These are phyloP conservation scores for Saturnispora zaruensis DNA, from an alignment of 805 yeast species.

Conservation along the genomic window DNA sequence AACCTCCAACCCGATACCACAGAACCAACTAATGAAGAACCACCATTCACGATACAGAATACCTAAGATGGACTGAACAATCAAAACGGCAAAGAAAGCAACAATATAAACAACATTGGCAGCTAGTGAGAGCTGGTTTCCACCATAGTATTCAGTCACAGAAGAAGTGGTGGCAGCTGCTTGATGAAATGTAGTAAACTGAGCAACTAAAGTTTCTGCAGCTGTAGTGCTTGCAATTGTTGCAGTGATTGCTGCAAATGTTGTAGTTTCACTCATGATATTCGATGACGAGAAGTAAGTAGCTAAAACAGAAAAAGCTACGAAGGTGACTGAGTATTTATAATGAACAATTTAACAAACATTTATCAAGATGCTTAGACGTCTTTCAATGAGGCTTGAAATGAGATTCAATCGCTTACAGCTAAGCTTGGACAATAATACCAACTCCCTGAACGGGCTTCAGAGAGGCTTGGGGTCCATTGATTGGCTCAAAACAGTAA, in stretches of 20 bases:
- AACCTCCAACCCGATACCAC: slow-evolving; percentile 51
- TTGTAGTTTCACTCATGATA: neutral
- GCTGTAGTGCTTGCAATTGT: neutral
- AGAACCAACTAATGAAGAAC: slow-evolving; percentile 47
- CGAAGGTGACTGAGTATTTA: neutral
- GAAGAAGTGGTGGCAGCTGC: neutral
- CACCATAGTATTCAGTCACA: slow-evolving; percentile 25
- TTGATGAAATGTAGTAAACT: neutral
- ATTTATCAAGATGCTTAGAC: too few species aligned
- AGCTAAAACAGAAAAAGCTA: too few species aligned
- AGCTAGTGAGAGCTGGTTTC: slow-evolving; percentile 40
- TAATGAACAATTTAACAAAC: too few species aligned
- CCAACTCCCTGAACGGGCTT: too few species aligned
- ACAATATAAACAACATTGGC: slow-evolving; percentile 53
- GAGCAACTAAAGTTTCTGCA: neutral
- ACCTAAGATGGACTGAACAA: slow-evolving; percentile 36
- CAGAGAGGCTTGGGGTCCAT: too few species aligned
- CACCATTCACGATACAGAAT: slow-evolving; percentile 48
- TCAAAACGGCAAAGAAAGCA: slow-evolving; percentile 42
- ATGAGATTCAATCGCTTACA: too few species aligned
- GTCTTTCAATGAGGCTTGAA: too few species aligned
- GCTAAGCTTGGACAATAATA: too few species aligned
- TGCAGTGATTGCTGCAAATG: neutral
- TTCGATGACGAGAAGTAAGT: too few species aligned
- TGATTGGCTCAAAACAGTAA: too few species aligned